phyloP scores from a whole-genome alignment of 192 early-diverging fungal species.

The Backusella liffmaniae region DNA sequence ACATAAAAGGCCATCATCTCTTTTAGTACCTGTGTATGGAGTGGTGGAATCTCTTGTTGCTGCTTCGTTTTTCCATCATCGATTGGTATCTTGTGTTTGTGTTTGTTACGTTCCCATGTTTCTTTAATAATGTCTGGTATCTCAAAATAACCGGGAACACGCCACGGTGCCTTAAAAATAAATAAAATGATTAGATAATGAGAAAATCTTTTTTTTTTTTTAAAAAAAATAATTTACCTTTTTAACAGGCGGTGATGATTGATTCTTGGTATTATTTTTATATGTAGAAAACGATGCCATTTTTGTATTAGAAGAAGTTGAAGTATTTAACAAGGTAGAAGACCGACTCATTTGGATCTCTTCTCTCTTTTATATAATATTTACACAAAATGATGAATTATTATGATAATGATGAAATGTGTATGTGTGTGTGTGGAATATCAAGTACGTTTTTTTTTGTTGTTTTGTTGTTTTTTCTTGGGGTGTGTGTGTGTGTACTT shows the following conservation, averaged over 20 bases:
- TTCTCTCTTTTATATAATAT: not conserved
- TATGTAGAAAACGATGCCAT: not conserved
- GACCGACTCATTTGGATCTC: conserved; percentile 10
- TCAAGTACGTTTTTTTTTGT: not conserved
- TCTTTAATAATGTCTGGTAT: conserved; percentile 41
- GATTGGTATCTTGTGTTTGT: not conserved
- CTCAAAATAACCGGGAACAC: conserved; percentile 21
- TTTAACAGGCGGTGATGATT: not conserved
- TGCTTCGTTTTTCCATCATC: not conserved
- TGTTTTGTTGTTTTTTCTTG: not conserved
- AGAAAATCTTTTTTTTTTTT: not conserved
- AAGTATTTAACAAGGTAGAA: conserved; percentile 7
- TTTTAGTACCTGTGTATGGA: conserved; percentile 23
- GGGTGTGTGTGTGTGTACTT: not conserved
- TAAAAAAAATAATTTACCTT: not conserved
- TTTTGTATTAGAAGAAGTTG: not conserved
- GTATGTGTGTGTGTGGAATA: too few species aligned
- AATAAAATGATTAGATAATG: not conserved
- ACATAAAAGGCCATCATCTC: not conserved
- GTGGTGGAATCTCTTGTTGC: conserved; percentile 26
- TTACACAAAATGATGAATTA: not conserved
- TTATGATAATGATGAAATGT: not conserved
- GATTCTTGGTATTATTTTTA: not conserved
- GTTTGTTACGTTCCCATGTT: conserved; percentile 16
- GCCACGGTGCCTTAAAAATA: conserved; percentile 11